Conservation (phyloP, 371 early-diverging fungal species). For the Choanephora cucurbitarum region DNA sequence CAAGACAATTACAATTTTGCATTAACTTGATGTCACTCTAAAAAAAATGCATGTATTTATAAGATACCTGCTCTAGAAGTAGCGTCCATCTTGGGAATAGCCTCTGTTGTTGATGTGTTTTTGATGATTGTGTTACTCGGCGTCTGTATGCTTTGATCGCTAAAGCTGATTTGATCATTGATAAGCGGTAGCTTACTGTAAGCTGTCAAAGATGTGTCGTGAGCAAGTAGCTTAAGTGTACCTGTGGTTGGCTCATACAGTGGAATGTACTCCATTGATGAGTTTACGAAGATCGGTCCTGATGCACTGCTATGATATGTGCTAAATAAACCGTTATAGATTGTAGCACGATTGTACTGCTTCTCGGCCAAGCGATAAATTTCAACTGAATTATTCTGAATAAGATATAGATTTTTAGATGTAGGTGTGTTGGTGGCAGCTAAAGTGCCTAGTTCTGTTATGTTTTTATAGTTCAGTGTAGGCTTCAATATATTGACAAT, state of each 20-base stretch:
- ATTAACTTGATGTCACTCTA: too few species aligned
- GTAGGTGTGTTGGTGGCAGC: not conserved
- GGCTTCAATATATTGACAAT: not conserved
- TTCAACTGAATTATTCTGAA: slow-evolving; percentile 1
- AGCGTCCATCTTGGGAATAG: too few species aligned
- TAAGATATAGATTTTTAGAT: slow-evolving; percentile 6
- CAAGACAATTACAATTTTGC: too few species aligned
- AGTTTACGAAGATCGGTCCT: slow-evolving; percentile 1
- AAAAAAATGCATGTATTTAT: too few species aligned
- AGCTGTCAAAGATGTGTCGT: not conserved
- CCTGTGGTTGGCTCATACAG: slow-evolving; percentile 2
- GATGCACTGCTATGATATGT: not conserved
- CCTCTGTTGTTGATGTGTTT: not conserved
- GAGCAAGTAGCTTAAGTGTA: not conserved
- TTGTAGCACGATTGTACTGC: not conserved
- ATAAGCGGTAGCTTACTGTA: not conserved
- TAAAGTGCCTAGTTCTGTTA: slow-evolving; percentile 3
- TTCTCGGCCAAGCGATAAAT: slow-evolving; percentile 4
- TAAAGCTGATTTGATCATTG: not conserved
- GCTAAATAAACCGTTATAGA: not conserved
- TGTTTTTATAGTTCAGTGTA: not conserved
- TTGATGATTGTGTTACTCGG: not conserved
- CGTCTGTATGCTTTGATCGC: not conserved
- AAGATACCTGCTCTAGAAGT: too few species aligned
- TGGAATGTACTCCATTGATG: slow-evolving; percentile 1